These are phyloP conservation scores for Fusarium sulawesiense DNA, from an alignment of 2,329 filamentous ascomycete species.

Conservation along the genomic window DNA sequence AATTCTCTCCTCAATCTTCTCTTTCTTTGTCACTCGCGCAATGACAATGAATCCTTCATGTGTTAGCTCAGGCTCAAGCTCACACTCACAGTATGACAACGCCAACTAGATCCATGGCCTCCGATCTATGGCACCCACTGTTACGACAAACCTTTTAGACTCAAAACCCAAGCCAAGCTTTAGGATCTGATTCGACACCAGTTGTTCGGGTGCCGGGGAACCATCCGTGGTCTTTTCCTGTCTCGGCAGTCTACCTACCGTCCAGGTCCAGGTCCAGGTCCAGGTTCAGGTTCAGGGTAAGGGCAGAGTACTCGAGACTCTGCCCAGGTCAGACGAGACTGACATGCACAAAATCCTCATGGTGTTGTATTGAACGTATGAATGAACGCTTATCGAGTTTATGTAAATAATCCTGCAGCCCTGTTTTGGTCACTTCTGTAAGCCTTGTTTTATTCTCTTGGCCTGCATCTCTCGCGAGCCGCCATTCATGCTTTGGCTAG, in stretches of 20 bases:
- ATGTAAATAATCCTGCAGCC: conserved; percentile 21
- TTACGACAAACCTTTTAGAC: neutral
- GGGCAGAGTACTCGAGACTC: neutral
- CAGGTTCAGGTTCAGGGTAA: conserved; percentile 17
- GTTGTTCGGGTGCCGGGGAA: conserved; percentile 36
- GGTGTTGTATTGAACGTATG: too few relatives aligned
- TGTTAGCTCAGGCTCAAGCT: neutral
- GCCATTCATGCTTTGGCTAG: neutral
- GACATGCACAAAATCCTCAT: neutral
- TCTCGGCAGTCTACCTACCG: conserved; percentile 7
- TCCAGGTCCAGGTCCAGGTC: neutral
- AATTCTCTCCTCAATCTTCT: neutral
- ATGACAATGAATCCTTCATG: conserved; percentile 1
- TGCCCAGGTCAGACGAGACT: neutral
- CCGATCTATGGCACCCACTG: neutral
- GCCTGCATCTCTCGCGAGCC: neutral
- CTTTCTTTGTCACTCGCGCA: conserved; percentile 1
- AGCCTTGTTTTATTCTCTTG: conserved; percentile 6
- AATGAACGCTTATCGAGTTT: neutral
- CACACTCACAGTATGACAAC: neutral
- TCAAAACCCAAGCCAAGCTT: neutral
- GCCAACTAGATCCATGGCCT: neutral
- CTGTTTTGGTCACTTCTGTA: neutral
- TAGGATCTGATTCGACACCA: conserved; percentile 35
- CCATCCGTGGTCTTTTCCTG: conserved; percentile 29